Base-by-base conservation (phyloP, 2,329 filamentous ascomycete species). In the Fusarium solani-melongenae region DNA sequence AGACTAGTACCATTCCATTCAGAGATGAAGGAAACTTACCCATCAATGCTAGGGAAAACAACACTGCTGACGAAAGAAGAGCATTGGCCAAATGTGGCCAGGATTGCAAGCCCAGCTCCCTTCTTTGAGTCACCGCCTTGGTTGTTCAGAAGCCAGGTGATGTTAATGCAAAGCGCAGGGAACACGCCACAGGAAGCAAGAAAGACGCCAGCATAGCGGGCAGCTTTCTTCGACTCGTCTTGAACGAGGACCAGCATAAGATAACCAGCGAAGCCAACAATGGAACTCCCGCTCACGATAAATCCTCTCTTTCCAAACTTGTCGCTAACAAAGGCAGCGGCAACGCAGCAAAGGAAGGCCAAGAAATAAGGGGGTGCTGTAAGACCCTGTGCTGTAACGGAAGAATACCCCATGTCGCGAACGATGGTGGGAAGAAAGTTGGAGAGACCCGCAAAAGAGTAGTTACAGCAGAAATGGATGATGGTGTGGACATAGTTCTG, bases 391-490 rank as follows among this genome's bases (percentile, higher is more conserved):
- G 69, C 69, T 10, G 61, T 69, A 24, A 71, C 39, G 6, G 69
- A 71, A 27, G 59, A 57, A 31, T 62, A 71, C 6, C 66, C 69
- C 61, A 71, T 69, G 20, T 62, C 63, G 12, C 51, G 56, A 34
- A 71, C 66, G 7, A 71, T 71, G 5, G 66, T 69, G 17, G 69
- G 69, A 9, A 71, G 69, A 41, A 71, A 71, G 34, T 71, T 71
- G n/a, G 69, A 69, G 6, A 71, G 44, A 1, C 51, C 69, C 1
- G 69, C 69, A n/a, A 71, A 71, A 2, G 69, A 71, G 36, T 59
- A 71, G 36, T 71, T 71, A 39, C 69, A 71, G 31, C 69, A 71
- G 22, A 71, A 71, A 27, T 71, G 65, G 4, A 71, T 71, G 1
- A 66, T 24, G 5, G 69, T 58, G 46, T 71, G 69, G 29, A 71